These are phyloP conservation scores for Phytophthora megakarya DNA, from an alignment of 352 stramenopile species.

Conservation along the genomic window DNA sequence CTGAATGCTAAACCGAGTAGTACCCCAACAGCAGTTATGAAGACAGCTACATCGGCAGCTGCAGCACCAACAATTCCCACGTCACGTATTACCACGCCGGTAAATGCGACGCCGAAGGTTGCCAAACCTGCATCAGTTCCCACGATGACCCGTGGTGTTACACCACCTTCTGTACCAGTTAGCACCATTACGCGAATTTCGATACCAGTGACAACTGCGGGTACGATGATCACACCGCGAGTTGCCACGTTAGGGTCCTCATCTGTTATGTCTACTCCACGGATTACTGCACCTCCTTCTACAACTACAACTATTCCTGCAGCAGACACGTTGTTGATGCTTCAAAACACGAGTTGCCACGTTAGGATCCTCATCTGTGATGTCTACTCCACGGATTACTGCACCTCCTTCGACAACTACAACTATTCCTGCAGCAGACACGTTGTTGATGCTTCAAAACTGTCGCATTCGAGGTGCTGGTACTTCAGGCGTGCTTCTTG, in stretches of 20 bases:
- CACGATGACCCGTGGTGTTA: neutral
- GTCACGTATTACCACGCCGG: neutral
- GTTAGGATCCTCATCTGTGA: neutral
- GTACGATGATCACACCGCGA: neutral
- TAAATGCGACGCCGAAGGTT: neutral
- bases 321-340: conserved; percentile 43
- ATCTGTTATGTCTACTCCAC: neutral
- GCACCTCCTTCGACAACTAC: neutral
- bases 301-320: conserved; percentile 4
- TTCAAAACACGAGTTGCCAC: conserved; percentile 42
- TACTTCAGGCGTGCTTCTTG: conserved; percentile 64
- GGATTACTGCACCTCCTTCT: neutral
- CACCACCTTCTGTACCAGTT: neutral
- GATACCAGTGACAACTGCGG: neutral
- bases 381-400: conserved; percentile 1
- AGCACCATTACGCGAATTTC: conserved; percentile 13
- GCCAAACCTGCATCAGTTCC: neutral
- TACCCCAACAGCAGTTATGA: neutral
- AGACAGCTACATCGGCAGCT: conserved; percentile 1
- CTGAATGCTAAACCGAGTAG: neutral
- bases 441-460: conserved; percentile 57
- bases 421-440: conserved; percentile 25
- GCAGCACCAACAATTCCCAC: neutral
- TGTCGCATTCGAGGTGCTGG: conserved; percentile 61
- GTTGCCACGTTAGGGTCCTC: neutral